Conservation (phyloP, 345 rosid genomes). For the Ricinus communis region DNA sequence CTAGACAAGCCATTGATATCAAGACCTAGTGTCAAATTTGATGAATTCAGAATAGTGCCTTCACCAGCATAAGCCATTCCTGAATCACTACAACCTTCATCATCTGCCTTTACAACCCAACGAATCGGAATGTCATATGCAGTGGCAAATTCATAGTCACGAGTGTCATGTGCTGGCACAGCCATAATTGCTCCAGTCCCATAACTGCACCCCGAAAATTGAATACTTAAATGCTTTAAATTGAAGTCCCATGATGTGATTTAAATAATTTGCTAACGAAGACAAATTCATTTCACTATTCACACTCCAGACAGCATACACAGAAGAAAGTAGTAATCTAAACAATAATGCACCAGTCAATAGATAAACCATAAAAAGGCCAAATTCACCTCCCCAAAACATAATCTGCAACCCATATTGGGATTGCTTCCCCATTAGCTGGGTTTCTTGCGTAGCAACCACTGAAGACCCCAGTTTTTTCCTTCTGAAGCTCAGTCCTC, state of each 20-base stretch:
- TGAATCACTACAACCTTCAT: conserved; percentile 39
- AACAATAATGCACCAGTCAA: conserved; percentile 6
- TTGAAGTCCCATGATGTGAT: not conserved
- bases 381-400: conserved; percentile 68
- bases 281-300: not conserved
- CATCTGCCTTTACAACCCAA: conserved; percentile 61
- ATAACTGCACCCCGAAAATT: conserved; percentile 50
- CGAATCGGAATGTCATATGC: conserved; percentile 69
- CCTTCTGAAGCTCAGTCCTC: conserved; percentile 96
- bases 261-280: not conserved
- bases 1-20: conserved; percentile 76
- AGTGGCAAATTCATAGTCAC: conserved; percentile 81
- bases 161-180: conserved; percentile 86
- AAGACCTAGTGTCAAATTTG: conserved; percentile 54
- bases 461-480: conserved; percentile 82
- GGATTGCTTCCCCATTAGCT: conserved; percentile 75
- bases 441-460: conserved; percentile 86
- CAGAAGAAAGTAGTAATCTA: not conserved
- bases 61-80: conserved; percentile 59
- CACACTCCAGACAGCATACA: conserved; percentile 5
- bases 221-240: not conserved
- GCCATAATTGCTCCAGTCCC: conserved; percentile 99
- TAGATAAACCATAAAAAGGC: conserved; percentile 5
- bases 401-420: conserved; percentile 94
- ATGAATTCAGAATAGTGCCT: conserved; percentile 64